A percentile compares a stretch with the other conserved stretches of the same genome.
Conservation (phyloP, 345 rosid genomes). For the Leavenworthia alabamica region DNA sequence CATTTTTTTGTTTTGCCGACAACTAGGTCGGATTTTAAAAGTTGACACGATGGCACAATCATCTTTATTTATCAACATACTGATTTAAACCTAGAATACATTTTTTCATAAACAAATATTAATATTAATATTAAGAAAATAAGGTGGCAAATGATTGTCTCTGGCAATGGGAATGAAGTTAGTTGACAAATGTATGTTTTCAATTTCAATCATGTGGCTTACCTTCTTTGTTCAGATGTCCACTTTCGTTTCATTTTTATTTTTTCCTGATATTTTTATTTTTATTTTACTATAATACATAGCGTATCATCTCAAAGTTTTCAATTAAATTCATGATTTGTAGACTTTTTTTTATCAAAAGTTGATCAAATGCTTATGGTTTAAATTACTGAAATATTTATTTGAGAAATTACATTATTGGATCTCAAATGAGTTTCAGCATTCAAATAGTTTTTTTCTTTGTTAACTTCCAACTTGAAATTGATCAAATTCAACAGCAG, state of each 20-base stretch:
- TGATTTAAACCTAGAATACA: too few relatives aligned
- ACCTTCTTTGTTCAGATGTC: slow-evolving; percentile 29
- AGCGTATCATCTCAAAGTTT: background rate
- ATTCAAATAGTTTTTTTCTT: too few relatives aligned
- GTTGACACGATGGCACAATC: background rate
- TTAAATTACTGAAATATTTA: background rate
- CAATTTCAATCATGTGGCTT: slow-evolving; percentile 19
- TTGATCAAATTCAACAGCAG: background rate
- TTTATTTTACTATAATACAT: too few relatives aligned
- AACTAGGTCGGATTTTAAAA: background rate
- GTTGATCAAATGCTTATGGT: background rate
- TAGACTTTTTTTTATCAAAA: too few relatives aligned
- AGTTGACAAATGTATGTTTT: slow-evolving; percentile 24
- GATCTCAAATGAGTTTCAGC: background rate
- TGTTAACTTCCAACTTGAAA: background rate
- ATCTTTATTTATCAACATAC: too few relatives aligned
- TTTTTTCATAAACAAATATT: background rate
- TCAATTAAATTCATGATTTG: too few relatives aligned
- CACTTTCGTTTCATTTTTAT: background rate
- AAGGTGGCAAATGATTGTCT: slow-evolving; percentile 27
- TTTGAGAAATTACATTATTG: background rate
- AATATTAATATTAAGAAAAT: background rate
- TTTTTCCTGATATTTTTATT: background rate
- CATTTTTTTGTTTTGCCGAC: background rate
- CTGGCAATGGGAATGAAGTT: slow-evolving; percentile 10